Percentiles rank a stretch among this genome's conserved stretches.
Evolutionary conservation across 2,329 filamentous ascomycete species (phyloP).

Genomic region (Akanthomyces muscarius): DNA sequence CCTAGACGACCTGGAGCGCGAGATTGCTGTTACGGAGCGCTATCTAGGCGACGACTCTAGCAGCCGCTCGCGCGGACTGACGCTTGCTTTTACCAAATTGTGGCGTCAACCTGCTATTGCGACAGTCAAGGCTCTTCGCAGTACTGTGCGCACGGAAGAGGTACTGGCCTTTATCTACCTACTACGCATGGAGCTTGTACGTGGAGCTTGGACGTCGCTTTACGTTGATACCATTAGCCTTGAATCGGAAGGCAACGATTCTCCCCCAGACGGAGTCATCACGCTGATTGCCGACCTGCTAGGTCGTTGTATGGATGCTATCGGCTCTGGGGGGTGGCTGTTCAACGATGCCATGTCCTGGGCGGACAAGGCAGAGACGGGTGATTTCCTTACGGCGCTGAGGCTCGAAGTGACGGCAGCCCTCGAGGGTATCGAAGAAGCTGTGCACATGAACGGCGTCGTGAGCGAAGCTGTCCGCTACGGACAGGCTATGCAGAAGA

Average conservation of each 20-base stretch:
- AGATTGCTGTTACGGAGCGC: slow-evolving; percentile 64
- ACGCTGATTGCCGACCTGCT: slow-evolving; percentile 68
- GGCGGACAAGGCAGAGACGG: slow-evolving; percentile 49
- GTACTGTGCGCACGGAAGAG: slow-evolving; percentile 61
- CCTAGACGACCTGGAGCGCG: slow-evolving; percentile 58
- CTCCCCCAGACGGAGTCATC: slow-evolving; percentile 63
- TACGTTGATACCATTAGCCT: slow-evolving; percentile 59
- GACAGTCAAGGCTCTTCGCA: slow-evolving; percentile 61
- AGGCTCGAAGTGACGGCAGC: slow-evolving; percentile 67
- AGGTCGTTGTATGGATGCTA: slow-evolving; percentile 69
- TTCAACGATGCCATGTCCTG: slow-evolving; percentile 53
- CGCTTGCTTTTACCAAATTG: slow-evolving; percentile 65
- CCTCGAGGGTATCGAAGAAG: slow-evolving; percentile 68
- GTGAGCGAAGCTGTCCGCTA: slow-evolving; percentile 65
- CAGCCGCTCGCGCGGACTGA: slow-evolving; percentile 60
- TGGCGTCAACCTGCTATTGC: slow-evolving; percentile 58
- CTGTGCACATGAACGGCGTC: slow-evolving; percentile 59
- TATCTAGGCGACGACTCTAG: slow-evolving; percentile 62
- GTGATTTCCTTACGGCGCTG: slow-evolving; percentile 62
- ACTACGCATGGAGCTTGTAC: slow-evolving; percentile 67
- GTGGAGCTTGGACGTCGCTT: slow-evolving; percentile 70
- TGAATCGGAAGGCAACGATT: slow-evolving; percentile 37
- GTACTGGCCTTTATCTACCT: slow-evolving; percentile 68
- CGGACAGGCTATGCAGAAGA: slow-evolving; percentile 39
- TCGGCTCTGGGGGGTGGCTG: slow-evolving; percentile 72